Evolutionary conservation across 2,329 filamentous ascomycete species (phyloP).

Genomic region (Ceratocystis harringtonii): DNA sequence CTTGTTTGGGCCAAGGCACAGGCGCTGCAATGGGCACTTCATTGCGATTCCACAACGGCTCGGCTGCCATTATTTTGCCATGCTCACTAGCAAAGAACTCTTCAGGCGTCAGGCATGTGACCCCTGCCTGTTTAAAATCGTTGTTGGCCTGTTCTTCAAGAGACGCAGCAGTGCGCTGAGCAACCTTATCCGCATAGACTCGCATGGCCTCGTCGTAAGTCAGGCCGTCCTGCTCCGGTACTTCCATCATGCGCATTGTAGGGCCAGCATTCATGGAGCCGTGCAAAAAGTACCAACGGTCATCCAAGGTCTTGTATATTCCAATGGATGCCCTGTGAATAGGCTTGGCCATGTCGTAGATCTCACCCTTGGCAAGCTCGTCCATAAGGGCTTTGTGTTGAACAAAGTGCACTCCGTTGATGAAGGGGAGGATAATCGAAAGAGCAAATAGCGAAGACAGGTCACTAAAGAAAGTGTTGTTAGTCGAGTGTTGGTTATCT

Average conservation of each 20-base stretch:
- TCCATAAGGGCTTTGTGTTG: slow-evolving; percentile 20
- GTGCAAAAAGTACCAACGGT: slow-evolving; percentile 20
- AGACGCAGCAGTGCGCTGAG: slow-evolving; percentile 19
- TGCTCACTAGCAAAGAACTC: slow-evolving; percentile 22
- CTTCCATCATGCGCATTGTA: slow-evolving; percentile 18
- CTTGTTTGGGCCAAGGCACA: slow-evolving; percentile 15
- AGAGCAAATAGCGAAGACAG: slow-evolving; percentile 1
- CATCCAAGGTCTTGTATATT: slow-evolving; percentile 20
- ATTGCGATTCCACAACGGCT: slow-evolving; percentile 17
- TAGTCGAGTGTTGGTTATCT: neutral
- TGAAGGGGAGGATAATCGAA: slow-evolving; percentile 15
- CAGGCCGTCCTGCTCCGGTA: slow-evolving; percentile 16
- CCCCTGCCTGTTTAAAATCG: slow-evolving; percentile 21
- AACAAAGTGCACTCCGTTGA: slow-evolving; percentile 16
- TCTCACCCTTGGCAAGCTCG: slow-evolving; percentile 17
- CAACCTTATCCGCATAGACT: slow-evolving; percentile 19
- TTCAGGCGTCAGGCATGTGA: slow-evolving; percentile 21
- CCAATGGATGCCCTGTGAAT: slow-evolving; percentile 22
- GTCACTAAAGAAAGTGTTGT: neutral
- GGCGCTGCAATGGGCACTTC: slow-evolving; percentile 17
- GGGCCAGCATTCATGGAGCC: slow-evolving; percentile 19
- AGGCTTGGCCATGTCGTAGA: slow-evolving; percentile 18
- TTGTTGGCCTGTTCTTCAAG: slow-evolving; percentile 20
- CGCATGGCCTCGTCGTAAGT: slow-evolving; percentile 20
- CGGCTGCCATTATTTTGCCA: slow-evolving; percentile 19